Evolutionary conservation across 495 filamentous ascomycete species (phyloP).

Genomic region (Lichenothelia convexa): DNA sequence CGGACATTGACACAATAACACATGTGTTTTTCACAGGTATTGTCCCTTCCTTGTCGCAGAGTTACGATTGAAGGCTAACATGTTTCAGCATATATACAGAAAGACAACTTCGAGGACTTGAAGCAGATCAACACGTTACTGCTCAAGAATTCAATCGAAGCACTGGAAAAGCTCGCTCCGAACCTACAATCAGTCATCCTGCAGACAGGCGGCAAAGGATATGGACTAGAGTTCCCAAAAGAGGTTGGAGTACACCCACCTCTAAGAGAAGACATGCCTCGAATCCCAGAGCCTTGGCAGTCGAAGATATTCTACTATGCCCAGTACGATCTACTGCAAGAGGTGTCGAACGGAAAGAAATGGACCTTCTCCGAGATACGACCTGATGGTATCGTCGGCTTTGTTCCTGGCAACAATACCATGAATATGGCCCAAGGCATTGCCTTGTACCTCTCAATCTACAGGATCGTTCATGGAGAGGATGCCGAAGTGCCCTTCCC

Average conservation of each 20-base stretch:
- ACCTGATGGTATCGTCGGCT: slow-evolving; percentile 29
- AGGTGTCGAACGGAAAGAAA: slow-evolving; percentile 19
- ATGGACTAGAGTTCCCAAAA: slow-evolving; percentile 23
- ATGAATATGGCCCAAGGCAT: slow-evolving; percentile 27
- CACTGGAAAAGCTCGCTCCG: slow-evolving; percentile 18
- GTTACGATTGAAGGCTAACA: not conserved
- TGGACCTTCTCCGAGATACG: slow-evolving; percentile 29
- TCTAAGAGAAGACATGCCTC: slow-evolving; percentile 22
- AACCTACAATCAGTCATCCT: slow-evolving; percentile 22
- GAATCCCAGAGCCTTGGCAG: slow-evolving; percentile 26
- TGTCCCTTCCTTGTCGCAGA: not conserved
- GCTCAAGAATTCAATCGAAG: slow-evolving; percentile 15
- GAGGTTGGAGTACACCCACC: slow-evolving; percentile 19
- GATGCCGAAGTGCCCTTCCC: slow-evolving; percentile 21
- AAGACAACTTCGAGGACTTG: slow-evolving; percentile 10
- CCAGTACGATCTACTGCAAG: slow-evolving; percentile 24
- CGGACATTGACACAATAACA: slow-evolving; percentile 8
- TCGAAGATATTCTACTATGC: slow-evolving; percentile 31
- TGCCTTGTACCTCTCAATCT: slow-evolving; percentile 24
- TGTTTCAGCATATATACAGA: slow-evolving; percentile 11
- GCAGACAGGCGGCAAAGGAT: slow-evolving; percentile 28
- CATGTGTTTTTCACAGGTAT: slow-evolving; percentile 9
- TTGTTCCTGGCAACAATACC: slow-evolving; percentile 23
- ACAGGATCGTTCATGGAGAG: slow-evolving; percentile 16
- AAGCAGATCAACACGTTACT: slow-evolving; percentile 16